These are phyloP conservation scores for Magnolia kwangsiensis DNA, from an alignment of 164 flowering plant genomes.

Conservation along the genomic window DNA sequence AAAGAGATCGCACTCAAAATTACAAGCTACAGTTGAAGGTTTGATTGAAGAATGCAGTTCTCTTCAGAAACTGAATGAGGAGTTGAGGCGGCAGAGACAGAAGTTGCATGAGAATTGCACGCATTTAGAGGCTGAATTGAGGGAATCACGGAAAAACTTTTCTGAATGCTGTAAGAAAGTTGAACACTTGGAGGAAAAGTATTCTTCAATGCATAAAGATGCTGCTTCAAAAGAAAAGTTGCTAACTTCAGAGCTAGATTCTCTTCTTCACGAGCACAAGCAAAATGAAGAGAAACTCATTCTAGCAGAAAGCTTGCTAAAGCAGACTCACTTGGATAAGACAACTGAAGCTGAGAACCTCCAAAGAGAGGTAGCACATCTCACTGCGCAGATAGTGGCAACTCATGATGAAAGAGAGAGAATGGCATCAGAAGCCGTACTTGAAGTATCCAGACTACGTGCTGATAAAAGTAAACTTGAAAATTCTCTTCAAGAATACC, in stretches of 20 bases:
- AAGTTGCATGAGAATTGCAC: conserved; percentile 47
- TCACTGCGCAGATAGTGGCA: conserved; percentile 41
- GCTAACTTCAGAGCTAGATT: conserved; percentile 45
- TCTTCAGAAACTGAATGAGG: conserved; percentile 48
- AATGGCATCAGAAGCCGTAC: conserved; percentile 42
- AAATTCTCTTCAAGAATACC: conserved; percentile 40
- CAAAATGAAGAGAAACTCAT: conserved; percentile 42
- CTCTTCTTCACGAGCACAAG: conserved; percentile 43
- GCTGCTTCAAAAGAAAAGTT: conserved; percentile 45
- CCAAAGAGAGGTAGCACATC: conserved; percentile 48
- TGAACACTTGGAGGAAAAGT: conserved; percentile 44
- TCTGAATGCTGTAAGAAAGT: conserved; percentile 38
- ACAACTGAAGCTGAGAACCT: conserved; percentile 50
- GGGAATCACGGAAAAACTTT: conserved; percentile 32
- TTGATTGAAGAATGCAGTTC: conserved; percentile 43
- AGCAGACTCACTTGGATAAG: conserved; percentile 44
- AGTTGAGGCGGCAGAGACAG: conserved; percentile 42
- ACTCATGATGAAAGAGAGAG: conserved; percentile 45
- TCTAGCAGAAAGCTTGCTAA: conserved; percentile 35
- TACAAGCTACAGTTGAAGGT: conserved; percentile 45
- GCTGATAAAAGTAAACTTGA: conserved; percentile 50
- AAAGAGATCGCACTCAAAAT: conserved; percentile 40
- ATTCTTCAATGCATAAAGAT: conserved; percentile 39
- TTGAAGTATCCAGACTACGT: conserved; percentile 44
- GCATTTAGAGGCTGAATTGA: conserved; percentile 45